Base-by-base conservation (phyloP, 2,329 filamentous ascomycete genomes). In the Pyrenochaeta sp. region DNA sequence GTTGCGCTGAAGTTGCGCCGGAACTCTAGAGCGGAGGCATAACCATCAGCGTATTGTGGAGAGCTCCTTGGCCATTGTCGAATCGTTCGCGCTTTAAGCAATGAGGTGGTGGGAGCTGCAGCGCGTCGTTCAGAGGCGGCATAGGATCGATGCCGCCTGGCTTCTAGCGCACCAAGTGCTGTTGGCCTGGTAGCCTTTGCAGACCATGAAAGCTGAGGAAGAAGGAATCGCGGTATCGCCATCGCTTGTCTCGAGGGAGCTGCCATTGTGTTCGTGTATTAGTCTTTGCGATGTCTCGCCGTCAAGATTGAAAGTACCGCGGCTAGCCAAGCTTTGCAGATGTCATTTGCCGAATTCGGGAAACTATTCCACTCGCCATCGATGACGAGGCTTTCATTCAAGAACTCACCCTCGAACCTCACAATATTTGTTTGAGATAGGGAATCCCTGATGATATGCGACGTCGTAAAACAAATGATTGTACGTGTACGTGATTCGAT, bases 1-100 rank as follows among this genome's bases (percentile, higher is more conserved):
- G 91, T 90, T 36, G 88, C 85, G 76, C 93, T 90, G 76, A 97
- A 94, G 53, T 65, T 52, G 52, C 78, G 73, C 25, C 62, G 54
- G 12, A 61, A 42, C 42, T 52, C 56, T 8, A 64, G n/a, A 7
- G 51, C 49, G 19, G 55, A 36, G 2, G 48, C 48, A 37, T 59
- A 50, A 2, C 62, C 50, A 24, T 54, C 44, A 36, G 56, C 36
- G 19, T 52, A 53, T 9, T 43, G 54, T 47, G 44, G 40, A 36
- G 49, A 37, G 25, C 45, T 51, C 34, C 53, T 61, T 50, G 49
- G 61, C 54, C 48, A 51, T 52, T 49, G 47, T 25, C 37, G 43
- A 28, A 39, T 50, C 24, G 52, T 50, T 48, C 56, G 62, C 39
- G 47, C 56, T 34, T 59, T 52, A n/a, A 58, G 54, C 15, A 56